Evolutionary conservation across 441 rosid species (phyloP), one percentile per base, ranked within the genome.

Genomic region (Croton setiger): DNA sequence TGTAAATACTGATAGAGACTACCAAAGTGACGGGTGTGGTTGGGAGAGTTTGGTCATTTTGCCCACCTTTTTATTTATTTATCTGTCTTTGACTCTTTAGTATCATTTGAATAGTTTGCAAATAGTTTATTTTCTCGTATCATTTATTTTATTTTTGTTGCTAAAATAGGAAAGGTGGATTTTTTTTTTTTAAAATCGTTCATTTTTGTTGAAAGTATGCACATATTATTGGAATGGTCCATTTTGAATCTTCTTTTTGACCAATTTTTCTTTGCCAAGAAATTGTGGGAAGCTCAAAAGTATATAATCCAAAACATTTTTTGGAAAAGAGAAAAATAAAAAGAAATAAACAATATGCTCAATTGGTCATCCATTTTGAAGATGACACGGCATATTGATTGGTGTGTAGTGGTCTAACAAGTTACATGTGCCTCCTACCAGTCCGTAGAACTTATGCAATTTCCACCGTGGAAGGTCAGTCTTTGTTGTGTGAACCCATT

Each of bases 361-460:
- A n/a, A n/a, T n/a, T n/a, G n/a, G n/a, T n/a, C n/a, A n/a, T n/a
- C n/a, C n/a, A n/a, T n/a, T n/a, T n/a, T n/a, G 23, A n/a, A 7
- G 15, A 48, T 59, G 70, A 64, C 63, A 21, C 47, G 73, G 44
- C 60, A 41, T 35, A 54, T 68, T 64, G 72, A 12, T 51, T 49
- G 58, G 33, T 57, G 69, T 37, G 71, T 55, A 23, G 48, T 36
- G 23, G 37, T 44, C n/a, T 15, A 58, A 1, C 31, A 36, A 76
- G 75, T 80, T 67, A 67, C 9, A 70, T 65, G 68, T 81, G 72
- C 72, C 71, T 23, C 41, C 23, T 13, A 18, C 44, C 11, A 47
- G 47, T 48, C 9, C 11, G 3, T 23, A 57, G 54, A 57, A 14
- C 41, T 56, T 60, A 20, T 48, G 44, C 52, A 65, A 43, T 54